Evolutionary conservation across 495 filamentous ascomycete species (phyloP), one percentile per base, ranked within the genome.

Genomic region (Chaetomidium leptoderma): DNA sequence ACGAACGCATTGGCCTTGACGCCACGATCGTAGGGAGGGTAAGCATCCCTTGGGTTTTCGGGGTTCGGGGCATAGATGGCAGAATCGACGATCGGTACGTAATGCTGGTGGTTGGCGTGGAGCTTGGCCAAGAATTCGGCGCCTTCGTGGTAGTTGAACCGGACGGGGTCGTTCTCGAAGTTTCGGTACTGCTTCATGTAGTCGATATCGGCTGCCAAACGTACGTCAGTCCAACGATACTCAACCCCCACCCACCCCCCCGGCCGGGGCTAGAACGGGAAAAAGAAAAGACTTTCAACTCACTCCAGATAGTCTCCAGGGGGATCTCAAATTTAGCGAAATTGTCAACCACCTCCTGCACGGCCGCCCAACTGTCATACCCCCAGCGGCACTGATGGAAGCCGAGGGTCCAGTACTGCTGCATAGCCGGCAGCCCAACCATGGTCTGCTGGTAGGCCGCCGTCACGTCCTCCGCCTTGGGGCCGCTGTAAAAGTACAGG

Each of bases 311-410:
- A 21, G 80, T 89, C 65, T 96, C 91, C 9, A 96, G 73, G 0
- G 90, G 91, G 55, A 96, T 95, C 27, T 74, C 76, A 32, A 86
- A 83, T 35, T 73, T 72, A 44, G 75, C 82, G 72, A 92, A 93
- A 59, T 88, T 88, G 48, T 85, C 80, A 33, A 95, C 81, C 11
- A 90, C 89, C n/a, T 85, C 85, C 46, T 88, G 82, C 46, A 95
- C 74, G 8, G 83, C 81, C 37, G 83, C 84, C 73, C 87, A 85
- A 70, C 91, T 89, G 9, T 75, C 73, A 64, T 92, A 92, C 7
- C 91, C 91, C 70, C 90, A 95, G 59, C 86, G 76, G 66, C 90
- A 95, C 59, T 95, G 86, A 62, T 95, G 89, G 64, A 85, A 89
- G 2, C 91, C 91, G 60, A 95, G 86, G 0, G 84, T 81, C 87